Percentiles rank a stretch among this genome's conserved stretches.
phyloP scores from a whole-genome alignment of 1,139 yeast genomes.

The Geotrichum bryndzae region DNA sequence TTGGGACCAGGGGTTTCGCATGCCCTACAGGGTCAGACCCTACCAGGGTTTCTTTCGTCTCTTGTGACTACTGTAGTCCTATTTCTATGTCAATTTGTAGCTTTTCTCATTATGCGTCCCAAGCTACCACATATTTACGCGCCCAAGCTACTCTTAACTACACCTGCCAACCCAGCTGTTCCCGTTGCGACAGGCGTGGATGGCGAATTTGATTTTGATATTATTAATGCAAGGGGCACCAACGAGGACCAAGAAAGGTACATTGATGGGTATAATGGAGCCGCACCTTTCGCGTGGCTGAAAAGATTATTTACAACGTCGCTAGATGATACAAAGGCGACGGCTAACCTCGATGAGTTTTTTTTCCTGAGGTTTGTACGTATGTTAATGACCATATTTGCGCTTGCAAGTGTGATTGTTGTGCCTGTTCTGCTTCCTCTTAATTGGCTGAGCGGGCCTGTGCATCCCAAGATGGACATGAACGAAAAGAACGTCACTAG shows the following conservation, averaged over 20 bases:
- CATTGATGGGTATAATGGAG: background rate
- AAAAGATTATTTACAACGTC: constrained; percentile 17
- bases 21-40: constrained; percentile 25
- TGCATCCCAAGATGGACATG: background rate
- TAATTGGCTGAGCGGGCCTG: constrained; percentile 19
- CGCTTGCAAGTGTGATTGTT: constrained; percentile 20
- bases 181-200: constrained; percentile 9
- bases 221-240: background rate
- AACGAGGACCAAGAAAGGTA: background rate
- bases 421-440: constrained; percentile 29
- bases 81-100: constrained; percentile 23
- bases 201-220: background rate
- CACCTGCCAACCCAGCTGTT: constrained; percentile 18
- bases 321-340: constrained; percentile 18
- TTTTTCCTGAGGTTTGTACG: constrained; percentile 31
- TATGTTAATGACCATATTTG: constrained; percentile 23
- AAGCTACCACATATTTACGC: constrained; percentile 28
- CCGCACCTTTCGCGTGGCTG: constrained; percentile 28
- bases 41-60: constrained; percentile 27
- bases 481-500: background rate
- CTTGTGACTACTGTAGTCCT: constrained; percentile 25
- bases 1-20: constrained; percentile 18
- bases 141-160: constrained; percentile 28
- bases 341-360: constrained; percentile 32
- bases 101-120: constrained; percentile 27